Percentiles rank a stretch among this genome's conserved stretches.
phyloP scores from a whole-genome alignment of 1,284 basidiomycete species.

The Microbotryum lychnidis-dioicae region DNA sequence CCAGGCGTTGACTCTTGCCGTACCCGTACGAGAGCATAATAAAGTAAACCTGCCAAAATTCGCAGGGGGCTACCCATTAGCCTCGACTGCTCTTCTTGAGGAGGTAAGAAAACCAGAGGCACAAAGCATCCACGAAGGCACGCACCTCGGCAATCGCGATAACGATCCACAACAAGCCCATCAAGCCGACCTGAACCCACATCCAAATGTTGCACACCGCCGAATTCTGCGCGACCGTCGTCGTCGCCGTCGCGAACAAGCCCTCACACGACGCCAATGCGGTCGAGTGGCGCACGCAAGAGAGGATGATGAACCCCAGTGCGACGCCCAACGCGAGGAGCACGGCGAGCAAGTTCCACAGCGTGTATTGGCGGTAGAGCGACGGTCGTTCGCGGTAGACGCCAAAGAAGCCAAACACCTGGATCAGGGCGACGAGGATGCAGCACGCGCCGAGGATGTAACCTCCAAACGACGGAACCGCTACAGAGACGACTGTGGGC shows the following conservation, averaged over 20 bases:
- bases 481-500: conserved; percentile 67
- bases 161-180: conserved; percentile 74
- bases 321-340: conserved; percentile 60
- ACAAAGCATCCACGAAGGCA: conserved; percentile 14
- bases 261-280: conserved; percentile 59
- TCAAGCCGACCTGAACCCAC: conserved; percentile 84
- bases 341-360: conserved; percentile 50
- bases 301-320: conserved; percentile 70
- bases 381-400: conserved; percentile 67
- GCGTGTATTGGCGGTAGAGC: neutral
- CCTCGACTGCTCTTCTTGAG: too few relatives aligned
- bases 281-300: conserved; percentile 60
- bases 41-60: conserved; percentile 53
- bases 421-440: conserved; percentile 61
- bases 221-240: conserved; percentile 47
- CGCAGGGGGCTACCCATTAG: neutral
- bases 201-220: conserved; percentile 75
- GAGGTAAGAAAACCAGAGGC: neutral
- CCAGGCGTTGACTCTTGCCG: conserved; percentile 37
- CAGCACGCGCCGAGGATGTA: conserved; percentile 65
- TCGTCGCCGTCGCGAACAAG: conserved; percentile 49
- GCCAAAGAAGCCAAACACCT: conserved; percentile 71
- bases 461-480: conserved; percentile 63
- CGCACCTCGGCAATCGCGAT: conserved; percentile 64
- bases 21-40: conserved; percentile 64